phyloP scores from a whole-genome alignment of 805 yeast genomes.

The Yarrowia sp. region DNA sequence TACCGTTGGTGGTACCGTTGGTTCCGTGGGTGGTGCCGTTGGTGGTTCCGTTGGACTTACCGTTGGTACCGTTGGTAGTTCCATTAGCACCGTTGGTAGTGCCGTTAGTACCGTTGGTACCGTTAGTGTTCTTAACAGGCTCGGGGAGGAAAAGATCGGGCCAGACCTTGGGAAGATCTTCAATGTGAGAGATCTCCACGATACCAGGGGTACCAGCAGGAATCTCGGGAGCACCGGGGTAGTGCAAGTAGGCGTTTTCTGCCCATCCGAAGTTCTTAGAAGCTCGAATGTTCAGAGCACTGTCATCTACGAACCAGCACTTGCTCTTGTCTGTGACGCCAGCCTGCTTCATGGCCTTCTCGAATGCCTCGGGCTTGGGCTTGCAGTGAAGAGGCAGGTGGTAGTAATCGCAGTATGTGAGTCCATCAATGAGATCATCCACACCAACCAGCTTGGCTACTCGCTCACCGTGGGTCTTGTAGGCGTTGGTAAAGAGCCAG shows the following conservation, averaged over 20 bases:
- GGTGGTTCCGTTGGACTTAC: background rate
- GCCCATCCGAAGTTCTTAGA: constrained; percentile 77
- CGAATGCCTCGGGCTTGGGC: constrained; percentile 79
- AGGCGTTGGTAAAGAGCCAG: constrained; percentile 96
- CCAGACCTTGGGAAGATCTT: constrained; percentile 33
- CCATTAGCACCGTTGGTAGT: background rate
- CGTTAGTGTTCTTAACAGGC: background rate
- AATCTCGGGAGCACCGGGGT: constrained; percentile 18
- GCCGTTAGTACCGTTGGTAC: background rate
- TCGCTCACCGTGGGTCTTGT: constrained; percentile 84
- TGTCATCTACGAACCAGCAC: constrained; percentile 87
- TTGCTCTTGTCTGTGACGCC: constrained; percentile 57
- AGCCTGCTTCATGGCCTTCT: constrained; percentile 63
- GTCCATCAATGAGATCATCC: constrained; percentile 93
- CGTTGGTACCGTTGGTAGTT: background rate
- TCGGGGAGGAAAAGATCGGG: constrained; percentile 25
- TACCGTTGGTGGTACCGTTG: background rate
- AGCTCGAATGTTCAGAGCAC: constrained; percentile 76
- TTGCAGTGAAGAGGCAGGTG: constrained; percentile 75
- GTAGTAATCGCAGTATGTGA: constrained; percentile 87
- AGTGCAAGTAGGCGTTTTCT: constrained; percentile 60
- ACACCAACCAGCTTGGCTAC: constrained; percentile 81
- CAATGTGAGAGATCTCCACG: constrained; percentile 9
- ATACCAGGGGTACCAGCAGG: constrained; percentile 14
- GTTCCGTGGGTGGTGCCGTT: background rate